phyloP scores from a whole-genome alignment of 139 green algal genomes.

The Coelastrella sp. region DNA sequence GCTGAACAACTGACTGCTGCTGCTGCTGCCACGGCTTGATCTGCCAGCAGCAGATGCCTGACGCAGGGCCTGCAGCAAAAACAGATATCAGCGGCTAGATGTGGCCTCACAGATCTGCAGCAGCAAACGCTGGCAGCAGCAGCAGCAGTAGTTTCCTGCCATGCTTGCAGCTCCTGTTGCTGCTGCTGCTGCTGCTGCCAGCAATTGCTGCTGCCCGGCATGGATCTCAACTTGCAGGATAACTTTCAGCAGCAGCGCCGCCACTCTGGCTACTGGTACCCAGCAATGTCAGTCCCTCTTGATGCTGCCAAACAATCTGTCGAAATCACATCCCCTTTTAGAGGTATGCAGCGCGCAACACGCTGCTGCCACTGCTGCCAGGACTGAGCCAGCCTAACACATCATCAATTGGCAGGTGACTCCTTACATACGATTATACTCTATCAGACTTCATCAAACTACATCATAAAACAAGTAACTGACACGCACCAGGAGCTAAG shows the following conservation, averaged over 20 bases:
- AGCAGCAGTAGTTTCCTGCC: neutral
- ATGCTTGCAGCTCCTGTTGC: slow-evolving; percentile 9
- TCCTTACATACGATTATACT: no score
- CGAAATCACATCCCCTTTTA: no score
- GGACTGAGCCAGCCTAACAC: no score
- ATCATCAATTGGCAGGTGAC: no score
- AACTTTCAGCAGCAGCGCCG: neutral
- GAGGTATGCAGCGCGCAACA: no score
- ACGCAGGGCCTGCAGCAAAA: neutral
- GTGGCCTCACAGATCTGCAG: neutral
- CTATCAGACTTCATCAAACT: no score
- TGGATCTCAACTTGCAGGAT: slow-evolving; percentile 19
- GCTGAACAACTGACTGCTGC: slow-evolving; percentile 39
- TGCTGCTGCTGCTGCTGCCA: slow-evolving; percentile 17
- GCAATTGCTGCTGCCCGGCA: neutral
- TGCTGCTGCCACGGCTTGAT: neutral
- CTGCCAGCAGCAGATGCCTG: neutral
- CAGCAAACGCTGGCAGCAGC: neutral
- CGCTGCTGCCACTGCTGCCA: no score
- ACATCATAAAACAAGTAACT: no score
- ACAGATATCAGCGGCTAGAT: neutral
- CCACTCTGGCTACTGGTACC: no score
- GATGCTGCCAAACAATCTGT: no score
- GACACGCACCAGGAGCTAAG: no score
- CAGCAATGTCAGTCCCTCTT: no score